phyloP scores from a whole-genome alignment of 768 basidiomycete species.

The Phanerodontia chrysosporium region DNA sequence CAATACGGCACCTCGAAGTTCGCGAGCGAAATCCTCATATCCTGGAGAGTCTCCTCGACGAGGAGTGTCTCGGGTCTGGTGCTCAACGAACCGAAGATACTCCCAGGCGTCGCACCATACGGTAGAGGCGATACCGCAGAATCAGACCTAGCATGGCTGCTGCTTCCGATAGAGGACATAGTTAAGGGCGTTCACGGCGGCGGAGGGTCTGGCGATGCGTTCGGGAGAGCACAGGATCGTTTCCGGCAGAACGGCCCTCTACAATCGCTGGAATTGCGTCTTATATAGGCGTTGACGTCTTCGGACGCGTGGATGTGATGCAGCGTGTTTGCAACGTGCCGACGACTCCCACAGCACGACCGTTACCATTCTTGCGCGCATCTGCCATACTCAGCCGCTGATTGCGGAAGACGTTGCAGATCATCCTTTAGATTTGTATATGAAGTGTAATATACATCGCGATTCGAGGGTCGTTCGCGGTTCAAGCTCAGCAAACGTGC shows the following conservation, averaged over 20 bases:
- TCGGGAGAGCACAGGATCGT: neutral
- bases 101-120: neutral
- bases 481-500: no score
- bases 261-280: neutral
- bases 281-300: neutral
- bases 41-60: constrained; percentile 7
- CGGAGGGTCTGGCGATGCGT: neutral
- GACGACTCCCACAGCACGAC: no score
- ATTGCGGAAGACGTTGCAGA: no score
- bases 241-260: no score
- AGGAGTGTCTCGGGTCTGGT: neutral
- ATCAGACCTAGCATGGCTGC: neutral
- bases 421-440: no score
- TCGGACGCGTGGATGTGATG: neutral
- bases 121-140: constrained; percentile 3
- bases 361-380: no score
- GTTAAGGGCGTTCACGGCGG: neutral
- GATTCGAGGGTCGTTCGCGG: no score
- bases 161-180: neutral
- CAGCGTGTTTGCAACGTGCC: neutral
- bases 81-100: constrained; percentile 1
- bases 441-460: no score
- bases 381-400: no score
- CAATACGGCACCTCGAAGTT: constrained; percentile 25
- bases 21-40: constrained; percentile 29